Conservation (phyloP, 2,329 filamentous ascomycete genomes). For the Colletotrichum scovillei region DNA sequence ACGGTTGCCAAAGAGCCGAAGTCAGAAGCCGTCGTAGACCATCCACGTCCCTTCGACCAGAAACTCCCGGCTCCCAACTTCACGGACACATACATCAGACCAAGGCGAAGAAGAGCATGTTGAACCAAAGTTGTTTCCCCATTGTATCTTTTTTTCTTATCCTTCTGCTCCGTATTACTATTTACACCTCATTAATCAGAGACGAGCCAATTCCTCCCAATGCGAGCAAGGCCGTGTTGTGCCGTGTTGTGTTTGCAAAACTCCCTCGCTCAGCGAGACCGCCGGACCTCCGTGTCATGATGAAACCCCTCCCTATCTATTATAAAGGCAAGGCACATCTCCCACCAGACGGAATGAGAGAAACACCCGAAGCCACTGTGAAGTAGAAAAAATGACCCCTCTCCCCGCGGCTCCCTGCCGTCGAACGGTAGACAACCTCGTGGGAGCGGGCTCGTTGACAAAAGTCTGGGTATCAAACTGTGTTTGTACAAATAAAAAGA, state of each 20-base stretch:
- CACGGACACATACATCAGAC: too few relatives aligned
- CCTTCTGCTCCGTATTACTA: background rate
- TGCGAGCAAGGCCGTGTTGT: background rate
- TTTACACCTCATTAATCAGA: constrained; percentile 7
- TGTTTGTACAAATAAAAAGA: constrained; percentile 25
- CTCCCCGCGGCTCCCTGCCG: background rate
- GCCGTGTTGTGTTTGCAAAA: background rate
- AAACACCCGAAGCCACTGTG: background rate
- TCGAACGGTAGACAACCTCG: background rate
- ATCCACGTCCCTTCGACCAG: too few relatives aligned
- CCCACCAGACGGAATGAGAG: background rate
- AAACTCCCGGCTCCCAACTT: too few relatives aligned
- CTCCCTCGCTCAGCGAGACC: background rate
- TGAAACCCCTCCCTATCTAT: background rate
- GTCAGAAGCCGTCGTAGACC: too few relatives aligned
- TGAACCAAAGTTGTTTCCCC: background rate
- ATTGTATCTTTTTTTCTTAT: too few relatives aligned
- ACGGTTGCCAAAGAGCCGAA: too few relatives aligned
- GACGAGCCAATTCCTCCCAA: too few relatives aligned
- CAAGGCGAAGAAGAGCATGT: too few relatives aligned
- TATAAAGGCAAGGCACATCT: background rate
- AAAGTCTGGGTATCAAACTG: constrained; percentile 35
- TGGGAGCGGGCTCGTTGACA: background rate
- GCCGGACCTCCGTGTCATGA: background rate
- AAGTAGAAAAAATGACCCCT: background rate